Percentiles rank a stretch among this genome's conserved stretches.
Evolutionary conservation across 2,329 filamentous ascomycete species (phyloP).

Genomic region (Didymella exigua): DNA sequence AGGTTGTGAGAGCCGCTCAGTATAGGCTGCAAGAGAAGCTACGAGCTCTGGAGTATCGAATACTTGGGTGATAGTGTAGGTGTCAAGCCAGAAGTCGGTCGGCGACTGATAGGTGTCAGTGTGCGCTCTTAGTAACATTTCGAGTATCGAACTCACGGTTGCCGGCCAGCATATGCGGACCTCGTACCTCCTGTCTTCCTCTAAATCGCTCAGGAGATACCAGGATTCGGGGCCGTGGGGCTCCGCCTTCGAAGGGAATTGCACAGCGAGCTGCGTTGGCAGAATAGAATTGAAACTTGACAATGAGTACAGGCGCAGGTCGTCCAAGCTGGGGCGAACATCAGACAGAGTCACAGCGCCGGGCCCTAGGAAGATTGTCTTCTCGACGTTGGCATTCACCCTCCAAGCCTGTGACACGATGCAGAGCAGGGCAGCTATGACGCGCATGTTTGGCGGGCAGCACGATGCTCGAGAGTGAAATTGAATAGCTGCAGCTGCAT

Average conservation of each 20-base stretch:
- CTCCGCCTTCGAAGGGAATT: slow-evolving; percentile 65
- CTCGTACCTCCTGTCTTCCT: slow-evolving; percentile 81
- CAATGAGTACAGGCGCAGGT: slow-evolving; percentile 69
- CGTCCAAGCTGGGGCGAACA: slow-evolving; percentile 61
- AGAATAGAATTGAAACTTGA: slow-evolving; percentile 60
- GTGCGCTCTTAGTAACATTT: slow-evolving; percentile 11
- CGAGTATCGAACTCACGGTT: slow-evolving; percentile 66
- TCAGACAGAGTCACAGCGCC: slow-evolving; percentile 61
- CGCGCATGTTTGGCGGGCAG: slow-evolving; percentile 42
- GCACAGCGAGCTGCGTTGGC: slow-evolving; percentile 68
- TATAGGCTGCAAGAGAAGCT: slow-evolving; percentile 68
- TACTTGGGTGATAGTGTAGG: slow-evolving; percentile 65
- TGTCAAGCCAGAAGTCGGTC: slow-evolving; percentile 74
- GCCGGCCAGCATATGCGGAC: slow-evolving; percentile 92
- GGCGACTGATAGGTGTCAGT: slow-evolving; percentile 70
- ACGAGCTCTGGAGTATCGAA: slow-evolving; percentile 68
- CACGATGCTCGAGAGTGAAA: slow-evolving; percentile 4
- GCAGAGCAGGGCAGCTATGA: slow-evolving; percentile 38
- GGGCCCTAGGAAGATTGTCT: slow-evolving; percentile 84
- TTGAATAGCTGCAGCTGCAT: slow-evolving; percentile 3
- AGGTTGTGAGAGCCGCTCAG: slow-evolving; percentile 55
- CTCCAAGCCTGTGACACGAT: slow-evolving; percentile 42
- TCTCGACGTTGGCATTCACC: slow-evolving; percentile 79
- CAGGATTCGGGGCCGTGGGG: slow-evolving; percentile 71
- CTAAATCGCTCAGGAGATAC: slow-evolving; percentile 75